Conservation (phyloP, 1,139 yeast genomes). For the Kurtzmaniella natalensis region DNA sequence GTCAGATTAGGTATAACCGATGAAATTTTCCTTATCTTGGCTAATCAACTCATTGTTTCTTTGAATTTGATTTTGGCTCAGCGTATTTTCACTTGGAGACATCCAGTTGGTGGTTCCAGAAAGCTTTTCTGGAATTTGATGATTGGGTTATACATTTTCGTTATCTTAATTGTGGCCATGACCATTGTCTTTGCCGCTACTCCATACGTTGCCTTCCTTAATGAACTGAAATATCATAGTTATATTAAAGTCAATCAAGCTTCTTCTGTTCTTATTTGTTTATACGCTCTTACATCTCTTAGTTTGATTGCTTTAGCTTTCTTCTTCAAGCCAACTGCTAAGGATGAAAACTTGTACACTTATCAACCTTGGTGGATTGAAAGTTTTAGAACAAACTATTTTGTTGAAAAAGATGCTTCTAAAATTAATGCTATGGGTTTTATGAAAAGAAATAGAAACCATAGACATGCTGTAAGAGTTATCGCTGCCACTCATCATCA, state of each 20-base stretch:
- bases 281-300: constrained; percentile 56
- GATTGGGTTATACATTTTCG: constrained; percentile 50
- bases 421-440: constrained; percentile 49
- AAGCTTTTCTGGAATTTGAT: constrained; percentile 51
- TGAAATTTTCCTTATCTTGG: constrained; percentile 55
- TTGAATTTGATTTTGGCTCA: constrained; percentile 68
- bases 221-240: constrained; percentile 38
- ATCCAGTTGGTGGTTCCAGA: constrained; percentile 69
- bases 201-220: constrained; percentile 58
- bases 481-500: constrained; percentile 46
- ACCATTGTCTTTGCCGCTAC: constrained; percentile 64
- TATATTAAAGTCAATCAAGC: constrained; percentile 58
- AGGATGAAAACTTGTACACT: constrained; percentile 52
- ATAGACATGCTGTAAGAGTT: constrained; percentile 48
- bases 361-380: constrained; percentile 83
- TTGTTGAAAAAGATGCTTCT: constrained; percentile 46
- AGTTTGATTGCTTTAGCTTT: constrained; percentile 49
- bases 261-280: constrained; percentile 51
- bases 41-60: constrained; percentile 51
- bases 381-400: constrained; percentile 52
- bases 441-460: constrained; percentile 44
- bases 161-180: constrained; percentile 56
- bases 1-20: constrained; percentile 56
- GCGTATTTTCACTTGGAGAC: constrained; percentile 77
- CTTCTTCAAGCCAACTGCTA: constrained; percentile 51